phyloP scores from a whole-genome alignment of 306 rosid genomes.

The Prunus mume region DNA sequence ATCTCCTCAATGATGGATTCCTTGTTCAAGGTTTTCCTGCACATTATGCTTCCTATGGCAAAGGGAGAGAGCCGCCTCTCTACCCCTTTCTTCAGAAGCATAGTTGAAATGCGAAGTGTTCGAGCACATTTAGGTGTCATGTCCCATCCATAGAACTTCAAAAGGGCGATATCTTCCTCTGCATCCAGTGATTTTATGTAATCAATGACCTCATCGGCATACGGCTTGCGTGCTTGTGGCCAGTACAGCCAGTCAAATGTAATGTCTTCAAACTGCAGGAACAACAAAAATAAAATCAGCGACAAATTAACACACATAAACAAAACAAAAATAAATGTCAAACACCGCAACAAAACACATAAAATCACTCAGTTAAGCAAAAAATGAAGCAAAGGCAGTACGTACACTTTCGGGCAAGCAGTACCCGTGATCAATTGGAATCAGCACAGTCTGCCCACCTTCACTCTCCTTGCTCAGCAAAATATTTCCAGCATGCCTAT shows the following conservation, averaged over 20 bases:
- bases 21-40: constrained; percentile 64
- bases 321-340: constrained; percentile 5
- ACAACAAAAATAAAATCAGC: neutral
- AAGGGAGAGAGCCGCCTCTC: constrained; percentile 72
- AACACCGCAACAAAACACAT: neutral
- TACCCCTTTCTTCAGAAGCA: constrained; percentile 93
- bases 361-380: constrained; percentile 10
- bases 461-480: constrained; percentile 55
- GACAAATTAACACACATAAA: neutral
- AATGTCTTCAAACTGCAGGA: constrained; percentile 83
- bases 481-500: constrained; percentile 92
- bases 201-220: constrained; percentile 55
- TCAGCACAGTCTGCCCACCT: constrained; percentile 53
- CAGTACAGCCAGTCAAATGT: constrained; percentile 98
- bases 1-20: constrained; percentile 82
- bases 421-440: constrained; percentile 96
- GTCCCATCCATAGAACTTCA: constrained; percentile 88
- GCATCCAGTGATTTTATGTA: constrained; percentile 77
- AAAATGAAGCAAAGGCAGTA: neutral
- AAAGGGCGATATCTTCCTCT: constrained; percentile 71
- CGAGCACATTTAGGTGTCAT: constrained; percentile 73
- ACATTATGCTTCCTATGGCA: constrained; percentile 78
- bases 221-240: constrained; percentile 88
- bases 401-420: constrained; percentile 93
- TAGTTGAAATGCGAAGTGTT: constrained; percentile 76